Percentiles rank a stretch among this genome's conserved stretches.
Conservation (phyloP, 108 stramenopile genomes). For the Cyclotella kingstonii region DNA sequence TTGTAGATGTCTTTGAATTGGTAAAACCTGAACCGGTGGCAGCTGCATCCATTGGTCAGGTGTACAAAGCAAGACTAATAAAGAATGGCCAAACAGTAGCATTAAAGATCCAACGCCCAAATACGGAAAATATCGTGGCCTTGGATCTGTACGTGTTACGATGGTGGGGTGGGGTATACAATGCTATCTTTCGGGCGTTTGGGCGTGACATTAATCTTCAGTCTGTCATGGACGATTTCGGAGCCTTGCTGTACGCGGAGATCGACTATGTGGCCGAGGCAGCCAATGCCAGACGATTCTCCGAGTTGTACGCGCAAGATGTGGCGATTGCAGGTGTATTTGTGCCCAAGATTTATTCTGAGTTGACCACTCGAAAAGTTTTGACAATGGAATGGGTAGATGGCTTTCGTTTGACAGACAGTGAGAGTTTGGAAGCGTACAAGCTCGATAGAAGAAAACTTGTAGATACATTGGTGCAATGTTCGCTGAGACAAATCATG, state of each 20-base stretch:
- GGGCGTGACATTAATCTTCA: slow-evolving; percentile 89
- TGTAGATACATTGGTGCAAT: slow-evolving; percentile 93
- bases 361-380: slow-evolving; percentile 87
- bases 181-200: slow-evolving; percentile 63
- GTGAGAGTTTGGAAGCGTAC: slow-evolving; percentile 57
- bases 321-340: slow-evolving; percentile 77
- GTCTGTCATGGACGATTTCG: slow-evolving; percentile 95
- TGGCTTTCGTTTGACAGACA: slow-evolving; percentile 86
- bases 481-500: slow-evolving; percentile 89
- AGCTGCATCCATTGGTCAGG: slow-evolving; percentile 78
- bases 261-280: slow-evolving; percentile 97
- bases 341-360: slow-evolving; percentile 91
- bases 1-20: slow-evolving; percentile 87
- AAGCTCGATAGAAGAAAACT: slow-evolving; percentile 75
- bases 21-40: slow-evolving; percentile 85
- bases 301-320: slow-evolving; percentile 86
- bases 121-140: slow-evolving; percentile 91
- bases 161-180: slow-evolving; percentile 92
- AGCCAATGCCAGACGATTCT: slow-evolving; percentile 93
- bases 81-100: slow-evolving; percentile 89
- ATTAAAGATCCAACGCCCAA: slow-evolving; percentile 93
- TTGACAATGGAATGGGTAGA: slow-evolving; percentile 97
- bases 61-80: slow-evolving; percentile 90
- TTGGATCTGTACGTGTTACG: slow-evolving; percentile 92
- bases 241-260: slow-evolving; percentile 91